Conservation (phyloP, 164 flowering plant genomes). For the grape (Vitis vinifera) region DNA sequence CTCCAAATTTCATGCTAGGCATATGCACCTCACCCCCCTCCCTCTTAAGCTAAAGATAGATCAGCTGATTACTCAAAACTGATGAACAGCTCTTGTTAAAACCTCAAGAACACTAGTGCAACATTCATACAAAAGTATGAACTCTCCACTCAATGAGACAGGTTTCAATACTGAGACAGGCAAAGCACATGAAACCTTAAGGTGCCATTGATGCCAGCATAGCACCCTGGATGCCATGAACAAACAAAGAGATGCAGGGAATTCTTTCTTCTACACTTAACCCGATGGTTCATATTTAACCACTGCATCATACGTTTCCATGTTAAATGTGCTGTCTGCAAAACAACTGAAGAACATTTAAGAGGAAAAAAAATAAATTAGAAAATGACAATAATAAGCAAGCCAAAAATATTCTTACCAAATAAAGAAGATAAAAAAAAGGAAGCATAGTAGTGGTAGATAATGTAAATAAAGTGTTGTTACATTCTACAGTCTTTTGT, state of each 20-base stretch:
- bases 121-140: too few species aligned
- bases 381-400: not conserved
- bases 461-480: too few species aligned
- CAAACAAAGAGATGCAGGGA: not conserved
- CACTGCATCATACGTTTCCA: conserved; percentile 65
- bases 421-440: not conserved
- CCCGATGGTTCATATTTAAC: conserved; percentile 42
- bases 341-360: conserved; percentile 53
- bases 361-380: not conserved
- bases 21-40: too few species aligned
- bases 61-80: too few species aligned
- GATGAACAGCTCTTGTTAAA: too few species aligned
- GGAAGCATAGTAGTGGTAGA: not conserved
- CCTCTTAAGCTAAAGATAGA: too few species aligned
- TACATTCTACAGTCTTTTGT: too few species aligned
- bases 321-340: conserved; percentile 57
- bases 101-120: too few species aligned
- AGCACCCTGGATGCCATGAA: not conserved
- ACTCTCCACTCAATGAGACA: too few species aligned
- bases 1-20: too few species aligned
- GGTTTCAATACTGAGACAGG: too few species aligned
- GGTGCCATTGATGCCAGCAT: not conserved
- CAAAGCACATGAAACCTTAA: not conserved
- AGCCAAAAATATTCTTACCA: not conserved
- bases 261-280: not conserved